Evolutionary conservation across 257 asterid genomes (phyloP), one percentile per base, ranked within the genome.

Genomic region (Thymus quinquecostatus): DNA sequence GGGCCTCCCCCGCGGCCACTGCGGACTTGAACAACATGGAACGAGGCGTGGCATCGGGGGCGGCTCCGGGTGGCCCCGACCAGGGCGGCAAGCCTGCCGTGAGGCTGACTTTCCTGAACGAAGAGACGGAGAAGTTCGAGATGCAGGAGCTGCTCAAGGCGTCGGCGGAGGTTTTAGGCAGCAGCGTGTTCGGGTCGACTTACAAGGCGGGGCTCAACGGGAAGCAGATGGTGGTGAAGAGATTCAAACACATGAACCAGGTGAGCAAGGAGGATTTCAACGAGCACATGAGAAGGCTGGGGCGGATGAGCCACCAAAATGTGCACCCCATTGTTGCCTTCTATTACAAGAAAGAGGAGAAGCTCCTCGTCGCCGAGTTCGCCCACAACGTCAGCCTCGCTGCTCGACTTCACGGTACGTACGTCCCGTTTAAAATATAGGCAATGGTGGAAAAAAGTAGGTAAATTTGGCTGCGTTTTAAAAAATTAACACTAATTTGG

Each of bases 261-360:
- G 86, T 87, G 27, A 82, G 80, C 47, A 88, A 70, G 51, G 94
- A 88, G 59, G 99, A 92, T 48, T 95, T 92, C 33, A 79, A 82
- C 30, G 99, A 95, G 75, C 98, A 95, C 65, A 92, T 95, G 97
- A 81, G 91, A 64, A 77, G 92, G 74, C 81, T 95, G 3, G 99
- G 99, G 0, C 79, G 87, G 65, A 57, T 95, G 84, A 59, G 44
- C 49, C 91, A 95, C 55, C 82, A 56, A 2, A 92, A 95, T 66
- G 81, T 95, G 81, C 97, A 90, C 58, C 91, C 99, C 7, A 43
- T 90, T 10, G 78, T 92, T 43, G 99, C 98, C 34, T 95, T 78
- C 88, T 90, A 88, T 59, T 90, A 85, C 50, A 80, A 91, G 83
- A 92, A 85, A 64, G 98, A 92, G 69, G 99, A 95, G 80, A 95